Evolutionary conservation across 179 eudicot species (phyloP).

Genomic region (Silene vulgaris): DNA sequence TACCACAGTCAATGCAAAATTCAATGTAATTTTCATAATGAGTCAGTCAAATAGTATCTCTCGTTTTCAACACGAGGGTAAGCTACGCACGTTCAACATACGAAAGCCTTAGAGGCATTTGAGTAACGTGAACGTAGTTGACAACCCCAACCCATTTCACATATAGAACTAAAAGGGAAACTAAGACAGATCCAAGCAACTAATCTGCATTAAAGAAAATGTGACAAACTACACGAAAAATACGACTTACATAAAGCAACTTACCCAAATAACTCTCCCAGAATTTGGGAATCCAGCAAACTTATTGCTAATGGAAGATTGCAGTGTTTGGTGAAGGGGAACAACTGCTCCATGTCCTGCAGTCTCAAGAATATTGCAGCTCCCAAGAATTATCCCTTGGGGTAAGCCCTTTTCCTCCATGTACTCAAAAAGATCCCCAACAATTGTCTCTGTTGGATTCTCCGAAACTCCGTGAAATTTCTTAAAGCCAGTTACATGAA

Average conservation of each 20-base stretch:
- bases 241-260: conserved; percentile 28
- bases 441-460: conserved; percentile 91
- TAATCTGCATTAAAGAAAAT: conserved; percentile 2
- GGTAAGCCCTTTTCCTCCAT: conserved; percentile 63
- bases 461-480: conserved; percentile 93
- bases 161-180: not conserved
- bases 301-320: conserved; percentile 45
- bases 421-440: conserved; percentile 49
- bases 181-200: conserved; percentile 1
- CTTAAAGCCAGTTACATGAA: conserved; percentile 91
- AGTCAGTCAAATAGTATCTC: too few relatives aligned
- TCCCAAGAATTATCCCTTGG: conserved; percentile 68
- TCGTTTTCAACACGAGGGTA: too few relatives aligned
- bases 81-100: too few relatives aligned
- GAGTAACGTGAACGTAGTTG: not conserved
- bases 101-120: too few relatives aligned
- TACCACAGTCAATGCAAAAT: too few relatives aligned
- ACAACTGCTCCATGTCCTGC: conserved; percentile 89
- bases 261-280: conserved; percentile 68
- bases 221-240: not conserved
- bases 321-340: conserved; percentile 72
- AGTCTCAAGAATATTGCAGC: conserved; percentile 82
- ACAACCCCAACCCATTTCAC: not conserved
- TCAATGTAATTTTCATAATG: too few relatives aligned
- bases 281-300: conserved; percentile 38